These are phyloP conservation scores for Crepidotus variabilis DNA, from an alignment of 768 basidiomycete genomes.

Conservation along the genomic window DNA sequence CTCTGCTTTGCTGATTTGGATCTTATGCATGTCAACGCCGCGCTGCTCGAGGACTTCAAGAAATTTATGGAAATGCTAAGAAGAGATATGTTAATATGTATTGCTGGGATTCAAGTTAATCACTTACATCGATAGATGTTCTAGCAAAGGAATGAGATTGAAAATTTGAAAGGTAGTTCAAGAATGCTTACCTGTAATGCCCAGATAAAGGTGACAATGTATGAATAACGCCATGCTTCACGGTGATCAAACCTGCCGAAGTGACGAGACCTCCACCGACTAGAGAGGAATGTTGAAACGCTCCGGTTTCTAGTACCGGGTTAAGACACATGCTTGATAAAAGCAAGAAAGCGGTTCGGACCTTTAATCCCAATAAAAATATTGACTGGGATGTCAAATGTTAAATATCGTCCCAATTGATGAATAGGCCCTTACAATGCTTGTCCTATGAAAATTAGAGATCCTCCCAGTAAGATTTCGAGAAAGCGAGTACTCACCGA, in stretches of 20 bases:
- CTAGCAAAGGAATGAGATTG: constrained; percentile 21
- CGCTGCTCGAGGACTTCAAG: constrained; percentile 45
- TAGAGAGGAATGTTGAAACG: constrained; percentile 67
- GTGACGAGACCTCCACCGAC: constrained; percentile 56
- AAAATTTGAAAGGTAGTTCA: not conserved
- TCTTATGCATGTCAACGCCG: constrained; percentile 57
- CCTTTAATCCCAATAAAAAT: constrained; percentile 68
- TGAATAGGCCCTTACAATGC: constrained; percentile 35
- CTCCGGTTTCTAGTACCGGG: constrained; percentile 39
- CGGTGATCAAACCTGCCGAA: constrained; percentile 62
- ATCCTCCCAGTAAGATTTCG: not conserved
- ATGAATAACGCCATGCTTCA: constrained; percentile 57
- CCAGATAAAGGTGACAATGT: constrained; percentile 63
- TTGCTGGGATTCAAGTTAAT: not conserved
- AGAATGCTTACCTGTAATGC: constrained; percentile 46
- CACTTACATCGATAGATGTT: constrained; percentile 46
- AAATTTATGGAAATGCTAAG: constrained; percentile 58
- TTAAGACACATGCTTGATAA: not conserved
- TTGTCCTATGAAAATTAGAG: constrained; percentile 35
- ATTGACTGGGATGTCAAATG: constrained; percentile 36
- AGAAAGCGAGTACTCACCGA: constrained; percentile 34
- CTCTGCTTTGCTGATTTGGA: constrained; percentile 60
- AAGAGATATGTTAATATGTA: not conserved
- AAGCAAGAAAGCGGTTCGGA: constrained; percentile 8
- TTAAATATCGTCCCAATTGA: not conserved